Base-by-base conservation (phyloP, 192 early-diverging fungal species). In the Umbelopsis sp. region DNA sequence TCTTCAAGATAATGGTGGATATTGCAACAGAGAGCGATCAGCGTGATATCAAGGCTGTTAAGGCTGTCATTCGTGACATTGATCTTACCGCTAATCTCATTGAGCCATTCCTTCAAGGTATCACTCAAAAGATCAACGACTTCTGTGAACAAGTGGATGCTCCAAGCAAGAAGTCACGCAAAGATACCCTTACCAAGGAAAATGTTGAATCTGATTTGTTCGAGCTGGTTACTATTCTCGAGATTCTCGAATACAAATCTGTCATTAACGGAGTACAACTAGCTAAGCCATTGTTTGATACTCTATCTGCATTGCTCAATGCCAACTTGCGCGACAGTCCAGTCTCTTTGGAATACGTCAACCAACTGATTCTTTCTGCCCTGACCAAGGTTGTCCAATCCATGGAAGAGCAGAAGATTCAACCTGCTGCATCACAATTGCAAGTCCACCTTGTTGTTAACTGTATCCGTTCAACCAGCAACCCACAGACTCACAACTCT, bases 401-500 rank as follows among this genome's bases (percentile, higher is more conserved):
- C 22, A 75, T 73, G 27, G 77, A 74, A 33, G 79, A 46, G 22
- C 75, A 74, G 13, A 67, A 67, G 30, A 64, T 66, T 23, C 71
- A 69, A n/a, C 35, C 92, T 61, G 85, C 85, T 30, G 92, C 94
- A 71, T 80, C 84, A 51, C 77, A 81, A 21, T 78, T 98, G 27
- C 91, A 94, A 64, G 92, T 95, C 21, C 95, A 97, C 71, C 74
- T 91, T 46, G 84, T 97, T 48, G 94, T 98, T 41, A 89, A 90
- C 69, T 93, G 91, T 68, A 92, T 99, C 70, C 88, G 93, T 75
- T 84, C 88, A 35, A 94, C 96, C 27, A 86, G 90, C 49, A 97
- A 97, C 73, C 93, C 97, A 23, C 95, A 98, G 80, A 98, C 96
- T 15, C 94, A 96, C 80, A 97, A 95, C 85, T 87, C 90, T 61